phyloP scores from a whole-genome alignment of 257 asterid genomes.

The Gentiana macrophylla region DNA sequence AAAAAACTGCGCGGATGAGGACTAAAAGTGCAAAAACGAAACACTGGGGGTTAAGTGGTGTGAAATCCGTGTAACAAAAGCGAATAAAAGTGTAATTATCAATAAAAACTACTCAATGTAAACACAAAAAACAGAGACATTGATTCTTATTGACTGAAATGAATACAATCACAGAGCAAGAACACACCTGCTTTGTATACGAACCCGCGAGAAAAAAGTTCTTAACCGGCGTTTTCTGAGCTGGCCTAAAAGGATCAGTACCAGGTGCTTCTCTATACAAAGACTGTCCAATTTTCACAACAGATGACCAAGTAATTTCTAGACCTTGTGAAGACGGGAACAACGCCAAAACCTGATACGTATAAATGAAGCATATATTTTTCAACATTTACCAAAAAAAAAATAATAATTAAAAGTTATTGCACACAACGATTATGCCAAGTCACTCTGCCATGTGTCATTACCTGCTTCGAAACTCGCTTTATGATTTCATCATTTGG shows the following conservation, averaged over 20 bases:
- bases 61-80: no score
- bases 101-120: no score
- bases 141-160: not conserved
- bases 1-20: no score
- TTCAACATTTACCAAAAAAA: no score
- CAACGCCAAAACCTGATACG: conserved; percentile 62
- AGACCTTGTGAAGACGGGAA: conserved; percentile 98
- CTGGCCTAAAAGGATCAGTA: conserved; percentile 96
- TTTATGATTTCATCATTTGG: conserved; percentile 74
- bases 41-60: no score
- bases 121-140: no score
- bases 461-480: conserved; percentile 88
- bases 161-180: not conserved
- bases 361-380: not conserved
- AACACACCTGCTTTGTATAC: conserved; percentile 81
- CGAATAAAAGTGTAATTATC: no score
- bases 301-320: conserved; percentile 90
- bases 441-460: no score
- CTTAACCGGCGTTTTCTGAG: conserved; percentile 85
- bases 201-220: conserved; percentile 98
- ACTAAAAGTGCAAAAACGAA: no score
- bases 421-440: no score
- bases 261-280: conserved; percentile 97
- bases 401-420: no score
- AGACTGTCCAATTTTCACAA: conserved; percentile 91